A percentile compares a stretch with the other conserved stretches of the same genome.
phyloP scores from a whole-genome alignment of 2,329 filamentous ascomycete genomes.

The Venturia carpophila region DNA sequence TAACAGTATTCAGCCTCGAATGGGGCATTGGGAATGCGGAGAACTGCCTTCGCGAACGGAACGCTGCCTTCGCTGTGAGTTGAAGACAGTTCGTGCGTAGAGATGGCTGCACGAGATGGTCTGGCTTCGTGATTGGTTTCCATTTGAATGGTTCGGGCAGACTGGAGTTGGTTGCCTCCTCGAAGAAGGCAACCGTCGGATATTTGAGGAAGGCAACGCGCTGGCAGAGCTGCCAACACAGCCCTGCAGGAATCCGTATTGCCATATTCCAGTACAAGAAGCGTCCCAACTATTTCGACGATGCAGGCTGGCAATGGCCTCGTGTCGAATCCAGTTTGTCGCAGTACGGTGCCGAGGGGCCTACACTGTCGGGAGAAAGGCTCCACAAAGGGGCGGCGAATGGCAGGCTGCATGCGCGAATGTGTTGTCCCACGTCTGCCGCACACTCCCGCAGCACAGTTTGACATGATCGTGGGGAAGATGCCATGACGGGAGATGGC shows the following conservation, averaged over 20 bases:
- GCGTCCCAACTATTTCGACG: not conserved
- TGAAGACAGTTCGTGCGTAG: not conserved
- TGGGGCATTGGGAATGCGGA: not conserved
- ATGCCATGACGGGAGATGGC: not conserved
- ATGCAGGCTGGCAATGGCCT: not conserved
- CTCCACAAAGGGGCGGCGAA: slow-evolving; percentile 3
- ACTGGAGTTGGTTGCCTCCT: slow-evolving; percentile 10
- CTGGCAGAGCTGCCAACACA: not conserved
- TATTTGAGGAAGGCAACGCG: slow-evolving; percentile 1
- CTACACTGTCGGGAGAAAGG: not conserved
- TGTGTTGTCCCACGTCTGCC: slow-evolving; percentile 1
- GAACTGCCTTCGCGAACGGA: not conserved
- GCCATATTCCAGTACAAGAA: not conserved
- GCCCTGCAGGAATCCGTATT: not conserved
- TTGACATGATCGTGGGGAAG: not conserved
- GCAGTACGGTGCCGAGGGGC: slow-evolving; percentile 2
- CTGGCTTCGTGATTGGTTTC: not conserved
- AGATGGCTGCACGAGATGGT: not conserved
- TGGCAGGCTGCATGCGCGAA: not conserved
- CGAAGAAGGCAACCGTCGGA: slow-evolving; percentile 1
- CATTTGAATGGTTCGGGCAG: not conserved
- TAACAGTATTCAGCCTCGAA: not conserved
- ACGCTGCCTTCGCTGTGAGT: not conserved
- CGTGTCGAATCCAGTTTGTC: not conserved
- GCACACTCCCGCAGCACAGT: not conserved